Base-by-base conservation (phyloP, 768 basidiomycete genomes). In the Mycena leptocephala region DNA sequence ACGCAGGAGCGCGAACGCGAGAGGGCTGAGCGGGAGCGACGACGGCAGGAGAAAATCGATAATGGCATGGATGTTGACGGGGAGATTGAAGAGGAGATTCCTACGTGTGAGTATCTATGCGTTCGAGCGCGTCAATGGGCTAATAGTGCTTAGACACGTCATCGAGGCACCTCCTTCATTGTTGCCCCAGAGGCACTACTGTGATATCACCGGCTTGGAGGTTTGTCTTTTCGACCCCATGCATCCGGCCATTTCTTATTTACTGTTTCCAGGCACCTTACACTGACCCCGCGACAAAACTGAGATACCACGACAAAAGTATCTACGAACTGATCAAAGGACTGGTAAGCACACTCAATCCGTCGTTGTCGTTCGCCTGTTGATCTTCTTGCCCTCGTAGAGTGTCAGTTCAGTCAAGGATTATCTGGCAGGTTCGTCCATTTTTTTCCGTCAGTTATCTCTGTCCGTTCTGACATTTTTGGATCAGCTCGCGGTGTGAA, bases 121-220 rank as follows among this genome's bases (percentile, higher is more conserved):
- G 39, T 46, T 72, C 32, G 20, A 20, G 16, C n/a, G 5, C 26
- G 10, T 32, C 39, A 69, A 11, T 30, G 9, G 39, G 20, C 7
- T 64, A 28, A 35, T 6, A 28, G 43, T 5, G 37, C 48, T 0
- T 58, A 96, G 95, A 96, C 78, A 89, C 91, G 8, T 94, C 3
- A 95, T 97, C 53, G 96, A 97, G 81, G 95, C 96, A 7, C 95
- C 96, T 0, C 96, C 95, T 0, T 96, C 95, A 13, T 81, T 97
- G 1, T 85, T 95, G 10, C 95, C 96, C 4, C 94, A 92, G 59
- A 88, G 89, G 73, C 92, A 93, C 74, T 95, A 94, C 67, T 96
- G 96, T 80, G 96, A 96, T 84, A 96, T 97, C 20, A 97, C 96
- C 0, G 95, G 96, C 0, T 87, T 97, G 16, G 95, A 96, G 84